Conservation (phyloP, 192 early-diverging fungal species). For the Hyaloraphidium curvatum region DNA sequence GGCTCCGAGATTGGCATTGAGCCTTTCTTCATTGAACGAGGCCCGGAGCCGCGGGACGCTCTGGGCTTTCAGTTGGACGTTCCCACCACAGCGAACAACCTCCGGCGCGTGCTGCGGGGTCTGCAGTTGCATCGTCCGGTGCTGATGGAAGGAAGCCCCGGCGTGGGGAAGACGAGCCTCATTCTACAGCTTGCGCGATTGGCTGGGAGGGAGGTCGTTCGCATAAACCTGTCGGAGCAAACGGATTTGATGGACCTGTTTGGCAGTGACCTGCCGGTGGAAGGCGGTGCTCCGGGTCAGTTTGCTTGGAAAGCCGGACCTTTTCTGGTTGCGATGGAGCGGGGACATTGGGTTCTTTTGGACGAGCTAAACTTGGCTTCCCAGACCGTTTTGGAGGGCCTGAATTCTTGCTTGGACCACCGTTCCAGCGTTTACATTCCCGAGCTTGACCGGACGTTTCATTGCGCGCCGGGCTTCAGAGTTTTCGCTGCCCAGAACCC, state of each 20-base stretch:
- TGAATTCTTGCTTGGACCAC: conserved; percentile 97
- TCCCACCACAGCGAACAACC: conserved; percentile 78
- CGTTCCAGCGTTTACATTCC: conserved; percentile 88
- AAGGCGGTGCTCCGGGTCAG: conserved; percentile 57
- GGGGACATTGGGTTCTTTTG: conserved; percentile 88
- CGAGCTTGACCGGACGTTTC: conserved; percentile 78
- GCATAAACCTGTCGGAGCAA: conserved; percentile 96
- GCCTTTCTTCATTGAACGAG: conserved; percentile 61
- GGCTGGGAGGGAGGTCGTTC: conserved; percentile 66
- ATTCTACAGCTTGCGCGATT: conserved; percentile 58
- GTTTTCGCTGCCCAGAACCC: conserved; percentile 98
- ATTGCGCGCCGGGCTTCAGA: conserved; percentile 57
- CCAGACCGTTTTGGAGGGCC: conserved; percentile 93
- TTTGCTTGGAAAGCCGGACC: conserved; percentile 98
- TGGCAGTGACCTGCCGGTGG: conserved; percentile 90
- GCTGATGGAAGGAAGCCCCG: conserved; percentile 88
- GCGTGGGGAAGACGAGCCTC: conserved; percentile 90
- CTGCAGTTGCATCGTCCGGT: conserved; percentile 83
- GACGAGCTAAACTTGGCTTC: conserved; percentile 98
- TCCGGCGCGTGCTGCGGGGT: conserved; percentile 64
- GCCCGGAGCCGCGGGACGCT: conserved; percentile 22
- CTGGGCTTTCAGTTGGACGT: conserved; percentile 68
- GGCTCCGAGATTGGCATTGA: conserved; percentile 41
- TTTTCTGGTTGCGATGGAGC: conserved; percentile 87
- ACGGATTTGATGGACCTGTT: conserved; percentile 97